Conservation (phyloP, 2,329 filamentous ascomycete genomes). For the Beauveria sp. region DNA sequence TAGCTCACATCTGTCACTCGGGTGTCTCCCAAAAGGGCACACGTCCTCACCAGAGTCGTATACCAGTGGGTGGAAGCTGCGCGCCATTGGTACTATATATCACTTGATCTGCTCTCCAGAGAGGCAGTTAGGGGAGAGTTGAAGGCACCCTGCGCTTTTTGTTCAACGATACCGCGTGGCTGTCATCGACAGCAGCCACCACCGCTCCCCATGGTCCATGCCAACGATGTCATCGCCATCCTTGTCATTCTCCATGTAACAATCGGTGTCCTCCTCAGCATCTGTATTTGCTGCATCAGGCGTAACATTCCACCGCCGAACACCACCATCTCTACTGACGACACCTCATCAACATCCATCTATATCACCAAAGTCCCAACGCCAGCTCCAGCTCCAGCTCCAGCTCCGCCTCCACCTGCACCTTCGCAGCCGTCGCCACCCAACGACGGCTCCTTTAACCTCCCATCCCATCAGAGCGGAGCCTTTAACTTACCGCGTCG, state of each 20-base stretch:
- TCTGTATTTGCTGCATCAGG: slow-evolving; percentile 1
- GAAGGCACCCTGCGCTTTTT: not conserved
- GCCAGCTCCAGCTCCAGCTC: slow-evolving; percentile 18
- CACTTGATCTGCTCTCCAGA: not conserved
- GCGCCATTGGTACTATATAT: not conserved
- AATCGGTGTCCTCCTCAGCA: not conserved
- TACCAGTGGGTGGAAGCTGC: not conserved
- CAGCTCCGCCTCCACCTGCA: not conserved
- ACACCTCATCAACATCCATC: not conserved
- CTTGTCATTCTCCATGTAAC: slow-evolving; percentile 1
- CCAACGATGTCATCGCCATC: not conserved
- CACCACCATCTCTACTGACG: not conserved
- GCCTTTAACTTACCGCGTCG: not conserved
- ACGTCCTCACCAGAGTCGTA: not conserved
- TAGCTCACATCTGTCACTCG: not conserved
- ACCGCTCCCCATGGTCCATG: not conserved
- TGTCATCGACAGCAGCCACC: not conserved
- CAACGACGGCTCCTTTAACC: not conserved
- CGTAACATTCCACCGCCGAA: not conserved
- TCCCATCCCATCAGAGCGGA: not conserved
- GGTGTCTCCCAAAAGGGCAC: not conserved
- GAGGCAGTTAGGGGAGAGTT: not conserved
- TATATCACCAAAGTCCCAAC: slow-evolving; percentile 14
- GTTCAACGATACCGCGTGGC: not conserved
- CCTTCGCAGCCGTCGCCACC: not conserved